Evolutionary conservation across 495 filamentous ascomycete species (phyloP).

Genomic region (Podospora sp.): DNA sequence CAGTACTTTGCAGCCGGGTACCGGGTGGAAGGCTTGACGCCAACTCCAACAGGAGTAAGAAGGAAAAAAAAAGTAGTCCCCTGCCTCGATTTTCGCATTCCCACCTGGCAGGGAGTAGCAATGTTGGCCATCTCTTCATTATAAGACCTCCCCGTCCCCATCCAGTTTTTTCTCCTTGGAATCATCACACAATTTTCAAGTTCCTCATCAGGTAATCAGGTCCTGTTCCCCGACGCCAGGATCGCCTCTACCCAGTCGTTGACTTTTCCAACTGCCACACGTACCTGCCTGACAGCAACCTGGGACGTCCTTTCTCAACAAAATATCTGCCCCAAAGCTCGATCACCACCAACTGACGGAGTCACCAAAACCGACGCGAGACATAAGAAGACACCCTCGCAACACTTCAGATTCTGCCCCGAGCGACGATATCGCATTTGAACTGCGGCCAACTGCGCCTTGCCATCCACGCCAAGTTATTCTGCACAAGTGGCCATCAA

Average conservation of each 20-base stretch:
- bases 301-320: not conserved
- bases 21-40: constrained; percentile 31
- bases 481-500: constrained; percentile 18
- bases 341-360: not conserved
- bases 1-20: constrained; percentile 31
- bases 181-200: constrained; percentile 35
- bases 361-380: not conserved
- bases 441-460: constrained; percentile 27
- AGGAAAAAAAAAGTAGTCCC: constrained; percentile 27
- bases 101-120: constrained; percentile 23
- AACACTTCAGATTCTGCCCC: constrained; percentile 17
- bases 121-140: constrained; percentile 35
- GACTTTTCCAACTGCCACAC: constrained; percentile 16
- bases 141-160: constrained; percentile 35
- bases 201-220: constrained; percentile 20
- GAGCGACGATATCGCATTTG: constrained; percentile 16
- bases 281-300: constrained; percentile 7
- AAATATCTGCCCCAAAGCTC: constrained; percentile 2
- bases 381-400: not conserved
- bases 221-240: constrained; percentile 19
- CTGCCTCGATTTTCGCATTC: constrained; percentile 31
- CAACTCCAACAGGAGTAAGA: constrained; percentile 29
- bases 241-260: constrained; percentile 19
- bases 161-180: constrained; percentile 28
- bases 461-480: constrained; percentile 9